A percentile compares a stretch with the other conserved stretches of the same genome.
Evolutionary conservation across 495 filamentous ascomycete genomes (phyloP).

Genomic region (Astrothelium subdiscretum): DNA sequence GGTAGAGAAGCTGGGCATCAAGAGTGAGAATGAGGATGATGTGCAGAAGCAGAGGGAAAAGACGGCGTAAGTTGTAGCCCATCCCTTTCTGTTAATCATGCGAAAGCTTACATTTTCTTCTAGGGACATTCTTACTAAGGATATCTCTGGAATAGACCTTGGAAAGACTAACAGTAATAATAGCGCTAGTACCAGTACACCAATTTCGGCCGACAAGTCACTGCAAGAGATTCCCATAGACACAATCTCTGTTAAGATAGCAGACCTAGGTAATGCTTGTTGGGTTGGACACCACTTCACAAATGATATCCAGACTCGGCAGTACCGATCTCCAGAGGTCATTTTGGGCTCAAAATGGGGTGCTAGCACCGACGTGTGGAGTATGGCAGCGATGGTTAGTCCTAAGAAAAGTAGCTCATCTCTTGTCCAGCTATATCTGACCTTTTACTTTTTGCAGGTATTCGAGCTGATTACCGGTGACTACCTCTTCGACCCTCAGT

Average conservation of each 20-base stretch:
- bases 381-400: conserved; percentile 96
- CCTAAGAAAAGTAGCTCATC: neutral
- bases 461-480: conserved; percentile 98
- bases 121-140: conserved; percentile 74
- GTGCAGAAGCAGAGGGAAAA: conserved; percentile 80
- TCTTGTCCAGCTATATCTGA: neutral
- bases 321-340: conserved; percentile 95
- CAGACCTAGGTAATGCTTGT: conserved; percentile 94
- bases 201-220: conserved; percentile 27
- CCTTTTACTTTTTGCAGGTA: conserved; percentile 42
- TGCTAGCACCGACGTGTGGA: conserved; percentile 97
- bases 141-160: conserved; percentile 89
- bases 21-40: conserved; percentile 48
- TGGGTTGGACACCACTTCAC: conserved; percentile 99
- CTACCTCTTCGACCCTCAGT: conserved; percentile 98
- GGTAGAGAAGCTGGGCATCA: conserved; percentile 49
- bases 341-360: conserved; percentile 97
- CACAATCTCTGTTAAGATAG: conserved; percentile 97
- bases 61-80: conserved; percentile 63
- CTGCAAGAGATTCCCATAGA: conserved; percentile 47
- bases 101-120: neutral
- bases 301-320: conserved; percentile 96
- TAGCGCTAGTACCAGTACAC: conserved; percentile 20
- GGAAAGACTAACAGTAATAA: conserved; percentile 53
- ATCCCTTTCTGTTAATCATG: neutral